A percentile compares a stretch with the other conserved stretches of the same genome.
Conservation (phyloP, 2,329 filamentous ascomycete genomes). For the Coniochaeta sp. region DNA sequence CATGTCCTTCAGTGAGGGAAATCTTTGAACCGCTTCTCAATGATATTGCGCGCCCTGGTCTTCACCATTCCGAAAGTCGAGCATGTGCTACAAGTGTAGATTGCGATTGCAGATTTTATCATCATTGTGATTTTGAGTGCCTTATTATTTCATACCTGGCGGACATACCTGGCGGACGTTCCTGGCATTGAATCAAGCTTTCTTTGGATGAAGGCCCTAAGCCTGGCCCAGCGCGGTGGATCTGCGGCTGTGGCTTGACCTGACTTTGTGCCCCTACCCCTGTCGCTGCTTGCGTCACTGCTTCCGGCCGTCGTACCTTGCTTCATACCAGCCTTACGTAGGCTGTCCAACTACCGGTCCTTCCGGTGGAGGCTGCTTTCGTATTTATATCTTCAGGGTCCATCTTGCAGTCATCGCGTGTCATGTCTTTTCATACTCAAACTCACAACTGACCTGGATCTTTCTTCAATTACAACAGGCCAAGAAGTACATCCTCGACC, state of each 20-base stretch:
- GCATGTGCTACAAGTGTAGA: not conserved
- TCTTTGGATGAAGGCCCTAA: not conserved
- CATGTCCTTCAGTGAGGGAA: no score
- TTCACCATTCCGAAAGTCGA: not conserved
- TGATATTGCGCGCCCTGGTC: not conserved
- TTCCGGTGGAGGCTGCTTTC: not conserved
- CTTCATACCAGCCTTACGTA: not conserved
- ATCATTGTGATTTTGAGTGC: not conserved
- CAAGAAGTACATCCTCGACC: constrained; percentile 59
- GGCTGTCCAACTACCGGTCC: not conserved
- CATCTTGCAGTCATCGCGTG: not conserved
- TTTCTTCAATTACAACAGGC: constrained; percentile 38
- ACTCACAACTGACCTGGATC: not conserved
- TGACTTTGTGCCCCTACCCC: not conserved
- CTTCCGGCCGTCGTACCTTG: not conserved
- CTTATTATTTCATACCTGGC: not conserved
- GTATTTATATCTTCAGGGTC: not conserved
- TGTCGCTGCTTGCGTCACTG: constrained; percentile 2
- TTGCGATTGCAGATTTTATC: not conserved
- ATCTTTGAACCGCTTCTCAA: not conserved
- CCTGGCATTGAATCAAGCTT: not conserved
- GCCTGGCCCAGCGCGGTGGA: not conserved
- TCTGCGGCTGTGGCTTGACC: not conserved
- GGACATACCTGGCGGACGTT: not conserved
- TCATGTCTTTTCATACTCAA: not conserved